Base-by-base conservation (phyloP, 768 basidiomycete genomes). In the Amyloporia xantha region DNA sequence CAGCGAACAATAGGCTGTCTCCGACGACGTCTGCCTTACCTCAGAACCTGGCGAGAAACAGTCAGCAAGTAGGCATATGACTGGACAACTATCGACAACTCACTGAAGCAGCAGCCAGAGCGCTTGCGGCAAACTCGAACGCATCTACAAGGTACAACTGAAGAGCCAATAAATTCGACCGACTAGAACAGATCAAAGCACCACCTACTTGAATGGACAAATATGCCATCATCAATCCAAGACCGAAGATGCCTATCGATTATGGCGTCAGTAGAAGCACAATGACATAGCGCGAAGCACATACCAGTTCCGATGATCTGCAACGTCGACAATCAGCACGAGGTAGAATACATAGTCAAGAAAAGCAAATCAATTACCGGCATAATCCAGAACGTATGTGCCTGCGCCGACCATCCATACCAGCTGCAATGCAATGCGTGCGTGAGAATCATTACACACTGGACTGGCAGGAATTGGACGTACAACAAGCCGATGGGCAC, bases 351-450 rank as follows among this genome's bases (percentile, higher is more conserved):
- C n/a, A n/a, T n/a, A n/a, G n/a, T n/a, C n/a, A n/a, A n/a, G n/a
- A n/a, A 7, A 7, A 40, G 38, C 38, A 21, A 17, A 15, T 40
- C 9, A 43, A 9, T 12, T 43, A 43, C 25, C 6, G 84, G 84
- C 78, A 86, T 81, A 26, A 86, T 83, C 84, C 83, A 87, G 56
- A 86, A 83, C 0, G 78, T 53, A 40, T 65, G 64, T 0, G 77
- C 76, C 49, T 83, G 68, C 3, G 85, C 86, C n/a, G 85, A 84
- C 86, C 86, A 88, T 15, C 86, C 86, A 58, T 85, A 88, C 86
- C 86, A 85, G 52, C 83, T 85, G 46, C 1, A 38, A 2, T 10
- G n/a, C n/a, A 35, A n/a, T 27, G 38, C 20, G n/a, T 24, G 44
- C 12, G 10, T 12, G 38, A 56, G 19, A 13, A 4, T 17, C 17